Base-by-base conservation (phyloP, 345 rosid species). In the Pugionium cornutum region DNA sequence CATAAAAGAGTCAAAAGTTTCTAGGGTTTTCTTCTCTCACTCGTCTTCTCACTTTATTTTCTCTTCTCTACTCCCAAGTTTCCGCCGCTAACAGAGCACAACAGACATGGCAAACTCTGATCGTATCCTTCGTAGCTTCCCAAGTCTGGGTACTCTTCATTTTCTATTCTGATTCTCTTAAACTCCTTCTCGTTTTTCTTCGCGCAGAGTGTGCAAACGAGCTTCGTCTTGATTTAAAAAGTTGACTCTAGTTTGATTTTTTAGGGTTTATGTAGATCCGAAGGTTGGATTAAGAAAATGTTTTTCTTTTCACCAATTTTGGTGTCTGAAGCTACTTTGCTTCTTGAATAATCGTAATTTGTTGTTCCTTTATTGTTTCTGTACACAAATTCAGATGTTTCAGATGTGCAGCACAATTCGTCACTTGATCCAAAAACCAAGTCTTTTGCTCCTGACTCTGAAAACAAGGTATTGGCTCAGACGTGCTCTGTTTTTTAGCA, bases 341-440 rank as follows among this genome's bases (percentile, higher is more conserved):
- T 36, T 36, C 6, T 36, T 36, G 40, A 36, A 18, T 18, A 18
- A 18, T 18, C 18, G 18, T 18, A 18, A 18, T 18, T 18, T 18
- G 18, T 18, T 18, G 18, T 36, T 37, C 79, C 80, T 79, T 83
- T 0, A 78, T 76, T 65, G 9, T 71, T 56, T 58, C 4, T 51
- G 45, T 48, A n/a, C 39, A 60, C 7, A 18, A 41, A 1, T 60
- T 25, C 78, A 83, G 85, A 84, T 67, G 74, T 77, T 77, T 81
- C 85, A 81, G 86, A 78, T 74, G 65, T 79, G 45, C 66, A 83
- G 64, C 78, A 80, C 62, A 81, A 81, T 39, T 76, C 84, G 79
- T 75, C 85, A 6, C 47, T 86, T 37, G 80, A 77, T 54, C 62
- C 85, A 35, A 77, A 80, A 52, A 42, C 74, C 49, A 80, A 67